Evolutionary conservation across 2,329 filamentous ascomycete genomes (phyloP).

Genomic region (Fusarium scirpi): DNA sequence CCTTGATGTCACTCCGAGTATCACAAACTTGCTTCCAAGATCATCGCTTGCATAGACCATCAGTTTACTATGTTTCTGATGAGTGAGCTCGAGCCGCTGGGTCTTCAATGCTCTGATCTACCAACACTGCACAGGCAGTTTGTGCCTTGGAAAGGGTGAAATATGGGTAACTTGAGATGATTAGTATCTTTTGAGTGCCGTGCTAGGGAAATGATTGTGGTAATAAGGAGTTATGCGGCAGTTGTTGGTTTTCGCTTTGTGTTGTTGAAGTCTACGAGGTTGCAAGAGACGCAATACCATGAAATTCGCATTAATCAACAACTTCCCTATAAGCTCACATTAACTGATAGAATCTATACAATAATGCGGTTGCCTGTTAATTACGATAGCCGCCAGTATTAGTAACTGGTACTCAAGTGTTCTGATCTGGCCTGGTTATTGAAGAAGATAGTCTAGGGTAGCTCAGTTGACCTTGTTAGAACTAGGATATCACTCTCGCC

Average conservation of each 20-base stretch:
- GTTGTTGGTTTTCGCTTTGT: too few relatives aligned
- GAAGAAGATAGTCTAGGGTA: not conserved
- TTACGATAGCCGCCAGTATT: not conserved
- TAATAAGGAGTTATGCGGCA: not conserved
- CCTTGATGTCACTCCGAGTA: not conserved
- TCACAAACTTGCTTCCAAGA: not conserved
- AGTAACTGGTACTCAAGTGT: not conserved
- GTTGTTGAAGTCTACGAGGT: not conserved
- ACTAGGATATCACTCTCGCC: not conserved
- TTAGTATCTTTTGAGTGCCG: too few relatives aligned
- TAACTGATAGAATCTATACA: not conserved
- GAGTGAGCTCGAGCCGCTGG: constrained; percentile 11
- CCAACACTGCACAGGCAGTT: not conserved
- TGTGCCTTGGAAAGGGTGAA: not conserved
- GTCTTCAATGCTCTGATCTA: constrained; percentile 11
- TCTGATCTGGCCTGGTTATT: not conserved
- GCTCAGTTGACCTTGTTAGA: not conserved
- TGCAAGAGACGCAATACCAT: not conserved
- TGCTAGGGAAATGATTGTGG: not conserved
- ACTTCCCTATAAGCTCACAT: not conserved
- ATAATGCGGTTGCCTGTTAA: too few relatives aligned
- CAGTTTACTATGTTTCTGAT: constrained; percentile 8
- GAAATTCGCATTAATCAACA: not conserved
- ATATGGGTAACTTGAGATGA: not conserved
- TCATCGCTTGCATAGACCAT: not conserved